Evolutionary conservation across 2,329 filamentous ascomycete species (phyloP).

Genomic region (Exophiala sp.): DNA sequence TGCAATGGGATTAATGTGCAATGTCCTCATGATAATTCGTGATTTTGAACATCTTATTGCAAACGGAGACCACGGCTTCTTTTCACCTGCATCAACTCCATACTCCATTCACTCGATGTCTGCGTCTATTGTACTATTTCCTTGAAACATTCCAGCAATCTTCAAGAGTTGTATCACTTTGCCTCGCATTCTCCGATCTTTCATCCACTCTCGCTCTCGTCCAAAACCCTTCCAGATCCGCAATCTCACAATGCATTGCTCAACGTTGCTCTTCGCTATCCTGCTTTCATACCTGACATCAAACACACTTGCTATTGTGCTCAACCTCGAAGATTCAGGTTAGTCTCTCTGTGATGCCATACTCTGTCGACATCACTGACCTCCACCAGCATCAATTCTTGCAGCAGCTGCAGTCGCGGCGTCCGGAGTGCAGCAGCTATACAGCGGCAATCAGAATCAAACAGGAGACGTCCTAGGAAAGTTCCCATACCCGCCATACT

Average conservation of each 20-base stretch:
- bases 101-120: no score
- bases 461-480: slow-evolving; percentile 51
- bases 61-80: no score
- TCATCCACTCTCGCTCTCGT: background rate
- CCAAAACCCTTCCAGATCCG: background rate
- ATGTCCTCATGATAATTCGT: no score
- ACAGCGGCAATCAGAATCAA: slow-evolving; percentile 50
- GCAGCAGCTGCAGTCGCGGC: slow-evolving; percentile 42
- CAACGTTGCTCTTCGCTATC: background rate
- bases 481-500: slow-evolving; percentile 64
- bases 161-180: background rate
- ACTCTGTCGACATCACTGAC: background rate
- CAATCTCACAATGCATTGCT: slow-evolving; percentile 7
- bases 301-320: slow-evolving; percentile 24
- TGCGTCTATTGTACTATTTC: no score
- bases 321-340: slow-evolving; percentile 32
- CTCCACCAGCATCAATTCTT: slow-evolving; percentile 41
- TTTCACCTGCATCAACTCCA: no score
- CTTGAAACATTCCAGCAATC: no score
- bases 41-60: no score
- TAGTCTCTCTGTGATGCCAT: slow-evolving; percentile 9
- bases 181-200: background rate
- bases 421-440: slow-evolving; percentile 51
- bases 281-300: slow-evolving; percentile 5
- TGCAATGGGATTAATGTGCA: no score